Conservation (phyloP, 2,329 filamentous ascomycete species). For the Calonectria pauciramosa region DNA sequence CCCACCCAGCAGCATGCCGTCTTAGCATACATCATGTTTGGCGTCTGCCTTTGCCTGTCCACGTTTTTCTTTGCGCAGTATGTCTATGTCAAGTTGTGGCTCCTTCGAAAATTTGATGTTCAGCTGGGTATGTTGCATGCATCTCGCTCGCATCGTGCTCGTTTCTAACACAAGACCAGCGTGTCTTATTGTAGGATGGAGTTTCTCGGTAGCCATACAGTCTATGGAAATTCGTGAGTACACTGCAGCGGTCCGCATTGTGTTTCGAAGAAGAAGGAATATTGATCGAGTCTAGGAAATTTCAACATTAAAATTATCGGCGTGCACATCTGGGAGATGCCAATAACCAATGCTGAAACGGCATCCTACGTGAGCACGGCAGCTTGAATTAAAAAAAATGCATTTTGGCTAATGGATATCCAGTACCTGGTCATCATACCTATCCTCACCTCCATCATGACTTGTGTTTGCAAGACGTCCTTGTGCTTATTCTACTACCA, state of each 20-base stretch:
- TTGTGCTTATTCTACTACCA: background rate
- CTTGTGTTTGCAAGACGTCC: background rate
- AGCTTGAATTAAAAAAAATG: constrained; percentile 18
- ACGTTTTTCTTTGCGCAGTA: constrained; percentile 41
- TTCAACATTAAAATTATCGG: constrained; percentile 30
- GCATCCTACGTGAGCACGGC: constrained; percentile 15
- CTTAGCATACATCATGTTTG: constrained; percentile 43
- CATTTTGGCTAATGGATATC: constrained; percentile 46
- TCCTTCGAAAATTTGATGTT: constrained; percentile 20
- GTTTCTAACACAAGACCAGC: background rate
- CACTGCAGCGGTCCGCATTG: too few species aligned
- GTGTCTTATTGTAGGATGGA: background rate
- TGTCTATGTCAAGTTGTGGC: constrained; percentile 36
- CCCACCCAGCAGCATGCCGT: constrained; percentile 34
- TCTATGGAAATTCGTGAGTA: constrained; percentile 10
- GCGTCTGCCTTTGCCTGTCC: constrained; percentile 23
- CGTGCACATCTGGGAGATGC: constrained; percentile 35
- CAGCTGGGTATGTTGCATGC: constrained; percentile 20
- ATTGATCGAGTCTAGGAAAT: constrained; percentile 6
- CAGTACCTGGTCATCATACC: constrained; percentile 45
- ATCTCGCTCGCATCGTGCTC: too few species aligned
- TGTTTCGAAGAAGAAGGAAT: too few species aligned
- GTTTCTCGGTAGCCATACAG: background rate
- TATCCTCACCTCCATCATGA: constrained; percentile 46
- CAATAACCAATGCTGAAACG: constrained; percentile 20